A percentile compares a stretch with the other conserved stretches of the same genome.
Conservation (phyloP, 306 rosid species). For the Prunus salicina region DNA sequence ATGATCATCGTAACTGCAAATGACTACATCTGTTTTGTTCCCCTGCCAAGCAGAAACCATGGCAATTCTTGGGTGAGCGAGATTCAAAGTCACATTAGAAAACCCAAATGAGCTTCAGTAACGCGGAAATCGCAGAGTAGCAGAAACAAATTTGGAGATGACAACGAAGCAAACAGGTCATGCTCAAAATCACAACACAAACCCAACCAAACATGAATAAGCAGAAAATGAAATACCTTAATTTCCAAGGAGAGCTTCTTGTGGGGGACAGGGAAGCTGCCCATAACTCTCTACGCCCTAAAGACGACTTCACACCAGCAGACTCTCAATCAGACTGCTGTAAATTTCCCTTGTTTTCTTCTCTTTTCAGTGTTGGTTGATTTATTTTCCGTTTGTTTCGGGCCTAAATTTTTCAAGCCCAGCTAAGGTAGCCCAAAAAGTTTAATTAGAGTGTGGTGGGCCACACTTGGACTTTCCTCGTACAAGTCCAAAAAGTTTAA, state of each 20-base stretch:
- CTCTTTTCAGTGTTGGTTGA: not conserved
- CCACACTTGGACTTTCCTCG: not conserved
- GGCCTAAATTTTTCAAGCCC: not conserved
- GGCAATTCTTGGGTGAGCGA: not conserved
- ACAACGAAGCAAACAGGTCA: conserved; percentile 27
- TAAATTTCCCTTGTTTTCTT: not conserved
- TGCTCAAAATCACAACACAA: conserved; percentile 12
- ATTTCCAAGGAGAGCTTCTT: conserved; percentile 47
- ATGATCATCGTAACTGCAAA: conserved; percentile 73
- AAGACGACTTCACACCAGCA: not conserved
- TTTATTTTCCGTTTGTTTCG: too few species aligned
- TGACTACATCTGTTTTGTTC: conserved; percentile 65
- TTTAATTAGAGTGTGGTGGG: not conserved
- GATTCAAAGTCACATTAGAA: not conserved
- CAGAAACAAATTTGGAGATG: not conserved
- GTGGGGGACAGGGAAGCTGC: conserved; percentile 54
- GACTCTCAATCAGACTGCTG: not conserved
- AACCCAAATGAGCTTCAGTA: not conserved
- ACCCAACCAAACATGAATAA: not conserved
- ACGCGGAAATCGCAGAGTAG: not conserved
- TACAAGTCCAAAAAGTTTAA: too few species aligned
- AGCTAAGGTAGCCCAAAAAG: not conserved
- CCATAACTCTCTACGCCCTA: conserved; percentile 9
- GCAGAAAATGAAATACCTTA: conserved; percentile 32
- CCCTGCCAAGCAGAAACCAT: conserved; percentile 51